Percentiles rank a stretch among this genome's conserved stretches.
Evolutionary conservation across 129 eudicot genomes (phyloP).

Genomic region (Daucus carota): DH1_v3.0 NC_030387.2:35987001-35987500

Average conservation of each 20-base stretch:
- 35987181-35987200: slow-evolving; percentile 95
- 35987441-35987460: not conserved
- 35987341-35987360: not conserved
- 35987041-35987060: slow-evolving; percentile 10
- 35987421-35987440: not conserved
- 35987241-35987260: not conserved
- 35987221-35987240: slow-evolving; percentile 54
- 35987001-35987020: not conserved
- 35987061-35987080: not conserved
- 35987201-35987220: slow-evolving; percentile 88
- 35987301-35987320: not conserved
- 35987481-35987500: not conserved
- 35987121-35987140: slow-evolving; percentile 98
- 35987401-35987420: not conserved
- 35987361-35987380: not conserved
- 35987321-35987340: not conserved
- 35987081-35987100: slow-evolving; percentile 21
- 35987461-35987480: not conserved
- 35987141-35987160: slow-evolving; percentile 98
- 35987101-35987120: slow-evolving; percentile 97
- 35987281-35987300: not conserved
- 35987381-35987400: not conserved
- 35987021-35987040: not conserved
- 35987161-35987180: slow-evolving; percentile 93
- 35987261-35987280: not conserved